Evolutionary conservation across 768 basidiomycete species (phyloP).

Genomic region (Coprinopsis cinerea): DNA sequence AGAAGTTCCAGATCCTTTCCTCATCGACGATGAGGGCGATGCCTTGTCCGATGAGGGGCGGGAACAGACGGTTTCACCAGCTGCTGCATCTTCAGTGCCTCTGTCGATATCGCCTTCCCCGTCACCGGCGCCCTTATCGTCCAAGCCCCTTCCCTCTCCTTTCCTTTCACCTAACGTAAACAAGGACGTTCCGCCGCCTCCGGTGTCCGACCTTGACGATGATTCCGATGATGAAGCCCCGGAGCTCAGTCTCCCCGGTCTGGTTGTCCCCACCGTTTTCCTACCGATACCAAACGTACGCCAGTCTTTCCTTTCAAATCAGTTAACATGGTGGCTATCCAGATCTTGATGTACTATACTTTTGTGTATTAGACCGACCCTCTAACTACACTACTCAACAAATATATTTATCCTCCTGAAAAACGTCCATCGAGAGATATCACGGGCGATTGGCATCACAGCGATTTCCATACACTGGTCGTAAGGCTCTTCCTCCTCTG

Average conservation of each 20-base stretch:
- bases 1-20: conserved; percentile 55
- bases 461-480: conserved; percentile 74
- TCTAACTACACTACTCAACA: conserved; percentile 71
- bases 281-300: conserved; percentile 88
- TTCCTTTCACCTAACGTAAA: conserved; percentile 32
- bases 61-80: conserved; percentile 27
- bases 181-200: conserved; percentile 52
- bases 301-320: conserved; percentile 40
- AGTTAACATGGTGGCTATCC: conserved; percentile 59
- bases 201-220: conserved; percentile 17
- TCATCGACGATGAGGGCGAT: conserved; percentile 51
- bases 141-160: conserved; percentile 12
- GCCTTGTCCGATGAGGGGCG: conserved; percentile 32
- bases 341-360: conserved; percentile 41
- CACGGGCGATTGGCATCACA: conserved; percentile 65
- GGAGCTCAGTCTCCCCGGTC: conserved; percentile 60
- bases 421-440: conserved; percentile 68
- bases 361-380: conserved; percentile 68
- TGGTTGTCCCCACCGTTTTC: conserved; percentile 74
- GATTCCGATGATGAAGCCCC: conserved; percentile 43
- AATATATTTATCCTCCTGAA: conserved; percentile 77
- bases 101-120: conserved; percentile 29
- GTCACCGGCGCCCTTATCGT: conserved; percentile 12
- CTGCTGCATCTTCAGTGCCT: conserved; percentile 34
- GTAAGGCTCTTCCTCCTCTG: conserved; percentile 42